Base-by-base conservation (phyloP, 2,329 filamentous ascomycete species). In the Aspergillaceae sp. region DNA sequence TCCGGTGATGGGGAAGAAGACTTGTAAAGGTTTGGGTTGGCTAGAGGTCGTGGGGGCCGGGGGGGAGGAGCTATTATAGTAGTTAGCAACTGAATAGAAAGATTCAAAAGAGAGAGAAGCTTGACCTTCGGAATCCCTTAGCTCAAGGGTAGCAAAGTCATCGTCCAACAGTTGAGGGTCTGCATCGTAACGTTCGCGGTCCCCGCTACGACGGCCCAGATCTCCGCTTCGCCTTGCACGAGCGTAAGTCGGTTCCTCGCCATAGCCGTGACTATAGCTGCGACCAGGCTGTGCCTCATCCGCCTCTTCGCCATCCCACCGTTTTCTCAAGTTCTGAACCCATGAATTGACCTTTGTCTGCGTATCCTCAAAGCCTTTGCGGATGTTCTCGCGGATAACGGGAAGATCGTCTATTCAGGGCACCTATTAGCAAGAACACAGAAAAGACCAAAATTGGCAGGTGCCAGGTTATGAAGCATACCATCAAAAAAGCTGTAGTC, bases 331-430 rank as follows among this genome's bases (percentile, higher is more conserved):
- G 52, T 82, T 89, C 43, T 80, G 86, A 58, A 98, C 88, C 90
- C 91, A 97, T 42, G 80, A 79, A 70, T 94, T 97, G 58, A 98
- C 86, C 62, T 87, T 94, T 46, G 80, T 83, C 70, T 97, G 92
- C 2, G 92, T 97, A 62, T 98, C 90, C 46, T 89, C 61, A 69
- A 98, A 98, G 3, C 92, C 92, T 70, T 97, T 94, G 63, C 84
- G 85, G 56, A 98, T 79, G 60, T 94, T 96, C 63, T 95, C 88
- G 55, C 83, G 84, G 62, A 98, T 96, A 42, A 91, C 82, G 1
- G 92, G 91, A 9, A 98, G 78, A 56, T 98, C 92, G 59, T 98
- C 92, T 82, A 53, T 27, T 36, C 40, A 38, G 40, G 38, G 36
- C 19, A 44, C 47, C 42, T 43, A 51, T 54, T 33, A 59, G 50